Conservation (phyloP, 768 basidiomycete genomes). For the Tylopilus sp. region DNA sequence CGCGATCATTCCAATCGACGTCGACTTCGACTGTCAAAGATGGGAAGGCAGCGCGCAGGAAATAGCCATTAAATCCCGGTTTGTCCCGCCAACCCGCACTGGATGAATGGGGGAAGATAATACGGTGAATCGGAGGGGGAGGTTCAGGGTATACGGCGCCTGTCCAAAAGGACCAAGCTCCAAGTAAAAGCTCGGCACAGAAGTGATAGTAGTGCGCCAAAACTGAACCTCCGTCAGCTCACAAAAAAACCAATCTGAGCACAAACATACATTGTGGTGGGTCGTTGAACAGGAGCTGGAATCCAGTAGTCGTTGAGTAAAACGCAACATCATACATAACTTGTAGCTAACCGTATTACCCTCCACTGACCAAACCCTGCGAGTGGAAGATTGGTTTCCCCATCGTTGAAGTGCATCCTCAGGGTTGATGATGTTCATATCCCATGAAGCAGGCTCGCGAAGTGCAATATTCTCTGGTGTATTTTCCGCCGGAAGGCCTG, state of each 20-base stretch:
- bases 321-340: background rate
- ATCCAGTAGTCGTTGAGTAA: conserved; percentile 4
- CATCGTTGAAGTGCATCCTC: conserved; percentile 59
- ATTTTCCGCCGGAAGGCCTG: conserved; percentile 53
- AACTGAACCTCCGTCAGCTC: conserved; percentile 34
- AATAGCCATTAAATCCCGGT: conserved; percentile 75
- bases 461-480: conserved; percentile 61
- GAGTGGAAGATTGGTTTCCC: conserved; percentile 44
- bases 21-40: conserved; percentile 62
- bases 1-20: conserved; percentile 71
- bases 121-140: conserved; percentile 59
- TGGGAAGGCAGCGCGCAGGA: conserved; percentile 73
- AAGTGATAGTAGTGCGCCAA: conserved; percentile 88
- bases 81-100: conserved; percentile 68
- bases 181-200: conserved; percentile 76
- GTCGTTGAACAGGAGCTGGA: conserved; percentile 60
- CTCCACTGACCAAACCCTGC: conserved; percentile 62
- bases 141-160: conserved; percentile 40
- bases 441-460: conserved; percentile 61
- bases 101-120: conserved; percentile 65
- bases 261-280: conserved; percentile 51
- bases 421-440: conserved; percentile 61
- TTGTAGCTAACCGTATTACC: conserved; percentile 61
- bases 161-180: conserved; percentile 71
- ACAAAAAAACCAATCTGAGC: background rate